phyloP scores from a whole-genome alignment of 73 alveolate genomes.

The Stentor roeselii region DNA sequence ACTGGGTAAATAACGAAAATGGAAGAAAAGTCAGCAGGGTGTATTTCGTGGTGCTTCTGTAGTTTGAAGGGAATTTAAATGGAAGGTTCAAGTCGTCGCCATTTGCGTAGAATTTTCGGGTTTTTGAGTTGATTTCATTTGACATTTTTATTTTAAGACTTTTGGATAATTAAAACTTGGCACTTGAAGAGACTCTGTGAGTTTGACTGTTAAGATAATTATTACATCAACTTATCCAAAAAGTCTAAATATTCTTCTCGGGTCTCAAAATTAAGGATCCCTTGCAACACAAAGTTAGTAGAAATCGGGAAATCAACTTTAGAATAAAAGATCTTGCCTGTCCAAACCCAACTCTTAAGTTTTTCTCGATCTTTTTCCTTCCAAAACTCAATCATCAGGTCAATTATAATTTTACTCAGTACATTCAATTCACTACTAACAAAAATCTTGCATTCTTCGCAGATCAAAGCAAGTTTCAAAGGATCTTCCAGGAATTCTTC shows the following conservation, averaged over 20 bases:
- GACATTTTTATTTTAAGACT: too few species aligned
- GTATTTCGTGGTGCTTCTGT: constrained; percentile 79
- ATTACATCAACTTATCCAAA: too few species aligned
- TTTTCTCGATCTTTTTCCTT: not conserved
- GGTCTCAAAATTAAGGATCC: not conserved
- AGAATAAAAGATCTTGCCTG: not conserved
- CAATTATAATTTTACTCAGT: not conserved
- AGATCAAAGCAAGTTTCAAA: too few species aligned
- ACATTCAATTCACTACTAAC: not conserved
- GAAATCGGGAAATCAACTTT: not conserved
- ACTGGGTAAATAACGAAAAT: constrained; percentile 54
- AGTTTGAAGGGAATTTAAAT: constrained; percentile 35
- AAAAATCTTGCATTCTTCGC: not conserved
- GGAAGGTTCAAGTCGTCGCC: not conserved
- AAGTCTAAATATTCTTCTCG: not conserved
- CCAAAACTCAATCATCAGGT: not conserved
- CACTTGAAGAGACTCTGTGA: too few species aligned
- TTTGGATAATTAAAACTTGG: too few species aligned
- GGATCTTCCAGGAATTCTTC: too few species aligned
- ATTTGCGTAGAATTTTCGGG: constrained; percentile 13
- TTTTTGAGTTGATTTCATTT: too few species aligned
- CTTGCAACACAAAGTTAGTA: not conserved
- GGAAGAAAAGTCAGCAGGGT: constrained; percentile 66
- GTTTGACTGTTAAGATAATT: too few species aligned
- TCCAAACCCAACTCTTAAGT: not conserved